These are phyloP conservation scores for Aphanocladium album DNA, from an alignment of 2,329 filamentous ascomycete genomes.

Conservation along the genomic window DNA sequence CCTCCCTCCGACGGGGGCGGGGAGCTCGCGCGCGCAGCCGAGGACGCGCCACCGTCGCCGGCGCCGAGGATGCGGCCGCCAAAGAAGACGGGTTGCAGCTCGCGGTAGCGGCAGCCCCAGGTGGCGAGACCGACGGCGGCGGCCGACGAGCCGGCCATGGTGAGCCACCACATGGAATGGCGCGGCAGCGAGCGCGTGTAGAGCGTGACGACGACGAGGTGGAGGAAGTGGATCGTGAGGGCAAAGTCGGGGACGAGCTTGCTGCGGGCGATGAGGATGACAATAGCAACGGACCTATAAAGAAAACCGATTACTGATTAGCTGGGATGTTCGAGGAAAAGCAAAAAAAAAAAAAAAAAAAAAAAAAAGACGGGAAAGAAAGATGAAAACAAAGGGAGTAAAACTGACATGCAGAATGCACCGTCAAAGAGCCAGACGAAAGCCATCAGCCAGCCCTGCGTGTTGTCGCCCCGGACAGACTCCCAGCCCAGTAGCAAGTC, in stretches of 20 bases:
- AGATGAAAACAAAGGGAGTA: not conserved
- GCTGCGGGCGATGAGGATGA: conserved; percentile 77
- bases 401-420: conserved; percentile 46
- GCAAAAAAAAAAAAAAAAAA: not conserved
- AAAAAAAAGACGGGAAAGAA: not conserved
- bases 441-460: conserved; percentile 55
- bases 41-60: conserved; percentile 12
- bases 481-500: conserved; percentile 56
- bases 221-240: conserved; percentile 78
- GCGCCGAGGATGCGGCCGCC: conserved; percentile 45
- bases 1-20: conserved; percentile 16
- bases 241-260: conserved; percentile 96
- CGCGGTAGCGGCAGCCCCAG: conserved; percentile 88
- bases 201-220: conserved; percentile 70
- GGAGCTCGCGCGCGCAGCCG: conserved; percentile 16
- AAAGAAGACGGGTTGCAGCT: conserved; percentile 84
- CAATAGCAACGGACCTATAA: conserved; percentile 71
- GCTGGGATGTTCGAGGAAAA: too few relatives aligned
- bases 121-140: conserved; percentile 61
- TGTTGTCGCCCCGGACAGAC: conserved; percentile 55
- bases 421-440: conserved; percentile 55
- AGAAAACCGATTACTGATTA: not conserved
- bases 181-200: conserved; percentile 73
- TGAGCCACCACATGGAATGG: conserved; percentile 81
- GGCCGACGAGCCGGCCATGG: conserved; percentile 44